Conservation (phyloP, 2,329 filamentous ascomycete species). For the Microsporum audouinii region DNA sequence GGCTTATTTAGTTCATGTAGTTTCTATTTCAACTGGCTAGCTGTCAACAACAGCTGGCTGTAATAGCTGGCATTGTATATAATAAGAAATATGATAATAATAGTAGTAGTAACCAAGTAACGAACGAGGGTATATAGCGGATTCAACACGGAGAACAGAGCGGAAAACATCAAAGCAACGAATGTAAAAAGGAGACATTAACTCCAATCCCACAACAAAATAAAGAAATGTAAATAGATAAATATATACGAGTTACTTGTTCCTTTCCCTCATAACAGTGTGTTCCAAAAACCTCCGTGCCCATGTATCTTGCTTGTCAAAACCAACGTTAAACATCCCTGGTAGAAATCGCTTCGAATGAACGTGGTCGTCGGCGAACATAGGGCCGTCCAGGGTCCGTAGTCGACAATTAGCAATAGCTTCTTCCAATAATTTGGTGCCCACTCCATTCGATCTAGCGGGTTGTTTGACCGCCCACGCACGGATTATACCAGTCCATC, state of each 20-base stretch:
- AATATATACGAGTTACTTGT: not conserved
- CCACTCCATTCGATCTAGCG: slow-evolving; percentile 62
- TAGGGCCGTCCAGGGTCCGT: slow-evolving; percentile 55
- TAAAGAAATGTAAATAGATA: not conserved
- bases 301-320: slow-evolving; percentile 48
- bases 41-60: not conserved
- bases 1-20: not conserved
- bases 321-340: slow-evolving; percentile 49
- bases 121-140: slow-evolving; percentile 4
- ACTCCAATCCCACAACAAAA: not conserved
- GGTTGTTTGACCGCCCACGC: slow-evolving; percentile 68
- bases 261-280: slow-evolving; percentile 16
- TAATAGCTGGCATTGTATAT: not conserved
- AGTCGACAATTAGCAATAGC: slow-evolving; percentile 57
- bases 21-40: not conserved
- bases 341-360: slow-evolving; percentile 57
- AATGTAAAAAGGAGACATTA: not conserved
- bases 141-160: not conserved
- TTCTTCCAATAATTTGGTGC: slow-evolving; percentile 59
- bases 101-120: not conserved
- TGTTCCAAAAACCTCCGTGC: slow-evolving; percentile 36
- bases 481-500: slow-evolving; percentile 47
- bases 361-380: slow-evolving; percentile 67
- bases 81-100: not conserved
- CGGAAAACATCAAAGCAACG: not conserved